Percentiles rank a stretch among this genome's conserved stretches.
phyloP scores from a whole-genome alignment of 805 yeast genomes.

The Wickerhamiella spandovensis region DNA sequence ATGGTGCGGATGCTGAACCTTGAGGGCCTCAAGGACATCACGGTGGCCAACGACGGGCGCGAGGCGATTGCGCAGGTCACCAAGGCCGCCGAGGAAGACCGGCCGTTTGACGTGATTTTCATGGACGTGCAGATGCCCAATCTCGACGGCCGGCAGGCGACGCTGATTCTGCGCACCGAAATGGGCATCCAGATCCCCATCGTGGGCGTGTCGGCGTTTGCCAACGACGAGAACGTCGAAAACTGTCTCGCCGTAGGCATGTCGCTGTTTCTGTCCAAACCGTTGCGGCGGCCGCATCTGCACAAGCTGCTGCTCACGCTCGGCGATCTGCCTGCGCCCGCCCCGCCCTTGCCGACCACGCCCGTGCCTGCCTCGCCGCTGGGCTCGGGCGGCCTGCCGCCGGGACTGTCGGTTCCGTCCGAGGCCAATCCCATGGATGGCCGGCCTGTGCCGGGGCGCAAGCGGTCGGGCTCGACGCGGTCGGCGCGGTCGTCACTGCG shows the following conservation, averaged over 20 bases:
- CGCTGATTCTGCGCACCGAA: constrained; percentile 54
- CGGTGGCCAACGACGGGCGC: constrained; percentile 78
- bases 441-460: background rate
- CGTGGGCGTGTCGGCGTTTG: constrained; percentile 90
- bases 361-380: background rate
- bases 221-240: constrained; percentile 78
- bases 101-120: constrained; percentile 55
- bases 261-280: constrained; percentile 84
- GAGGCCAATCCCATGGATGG: background rate
- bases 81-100: constrained; percentile 25
- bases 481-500: background rate
- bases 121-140: constrained; percentile 99
- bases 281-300: constrained; percentile 28
- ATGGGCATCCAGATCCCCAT: constrained; percentile 57
- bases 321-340: constrained; percentile 1
- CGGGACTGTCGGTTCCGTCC: background rate
- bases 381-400: background rate
- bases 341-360: background rate
- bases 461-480: background rate
- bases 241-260: constrained; percentile 84
- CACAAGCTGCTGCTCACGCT: constrained; percentile 16
- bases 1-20: constrained; percentile 74
- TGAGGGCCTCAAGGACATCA: constrained; percentile 63
- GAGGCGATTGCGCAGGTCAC: constrained; percentile 68
- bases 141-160: constrained; percentile 78